Evolutionary conservation across 371 early-diverging fungal genomes (phyloP).

Genomic region (Apophysomyces trapeziformis): DNA sequence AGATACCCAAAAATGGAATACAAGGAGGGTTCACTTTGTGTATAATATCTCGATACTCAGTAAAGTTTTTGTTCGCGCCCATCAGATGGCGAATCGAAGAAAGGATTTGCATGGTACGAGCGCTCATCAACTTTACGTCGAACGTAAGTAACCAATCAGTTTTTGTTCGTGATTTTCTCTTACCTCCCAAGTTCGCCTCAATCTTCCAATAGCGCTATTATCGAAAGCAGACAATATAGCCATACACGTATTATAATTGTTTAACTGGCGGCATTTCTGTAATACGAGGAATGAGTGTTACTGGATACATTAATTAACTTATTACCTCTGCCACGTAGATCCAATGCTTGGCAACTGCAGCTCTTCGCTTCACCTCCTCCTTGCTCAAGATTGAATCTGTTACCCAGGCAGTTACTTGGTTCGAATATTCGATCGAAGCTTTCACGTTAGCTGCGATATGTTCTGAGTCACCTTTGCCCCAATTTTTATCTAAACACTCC

Average conservation of each 20-base stretch:
- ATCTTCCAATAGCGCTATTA: slow-evolving; percentile 85
- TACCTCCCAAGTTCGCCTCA: slow-evolving; percentile 85
- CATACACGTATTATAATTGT: slow-evolving; percentile 94
- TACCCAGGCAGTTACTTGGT: slow-evolving; percentile 90
- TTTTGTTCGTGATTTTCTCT: not conserved
- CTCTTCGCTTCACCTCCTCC: slow-evolving; percentile 80
- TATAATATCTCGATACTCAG: slow-evolving; percentile 83
- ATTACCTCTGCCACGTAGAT: slow-evolving; percentile 81
- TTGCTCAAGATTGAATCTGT: slow-evolving; percentile 82
- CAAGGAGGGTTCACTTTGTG: slow-evolving; percentile 90
- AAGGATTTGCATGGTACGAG: slow-evolving; percentile 36
- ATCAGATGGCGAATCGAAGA: slow-evolving; percentile 66
- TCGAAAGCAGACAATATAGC: slow-evolving; percentile 89
- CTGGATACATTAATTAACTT: not conserved
- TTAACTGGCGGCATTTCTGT: slow-evolving; percentile 68
- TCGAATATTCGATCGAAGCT: slow-evolving; percentile 68
- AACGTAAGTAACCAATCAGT: not conserved
- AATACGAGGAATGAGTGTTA: not conserved
- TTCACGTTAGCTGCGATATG: slow-evolving; percentile 68
- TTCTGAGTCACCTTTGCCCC: slow-evolving; percentile 67
- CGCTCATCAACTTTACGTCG: slow-evolving; percentile 34
- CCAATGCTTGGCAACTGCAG: slow-evolving; percentile 76
- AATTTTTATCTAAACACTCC: slow-evolving; percentile 82
- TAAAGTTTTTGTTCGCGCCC: slow-evolving; percentile 83
- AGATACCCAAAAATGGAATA: slow-evolving; percentile 90